Conservation (phyloP, 1,284 basidiomycete genomes). For the Meira miltonrushii region DNA sequence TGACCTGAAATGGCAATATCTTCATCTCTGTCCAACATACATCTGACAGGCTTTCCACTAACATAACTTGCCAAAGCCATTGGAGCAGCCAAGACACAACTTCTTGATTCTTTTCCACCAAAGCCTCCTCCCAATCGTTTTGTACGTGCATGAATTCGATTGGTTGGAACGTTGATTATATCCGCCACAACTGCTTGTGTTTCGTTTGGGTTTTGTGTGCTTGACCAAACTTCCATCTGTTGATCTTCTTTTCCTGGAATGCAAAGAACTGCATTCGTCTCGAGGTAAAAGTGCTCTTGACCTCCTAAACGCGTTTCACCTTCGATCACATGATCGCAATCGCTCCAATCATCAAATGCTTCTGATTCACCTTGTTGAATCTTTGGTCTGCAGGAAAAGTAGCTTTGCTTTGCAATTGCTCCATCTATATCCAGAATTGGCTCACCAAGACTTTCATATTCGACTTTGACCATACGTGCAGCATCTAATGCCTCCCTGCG, state of each 20-base stretch:
- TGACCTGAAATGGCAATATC: conserved; percentile 53
- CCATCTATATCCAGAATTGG: conserved; percentile 52
- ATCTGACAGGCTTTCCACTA: conserved; percentile 47
- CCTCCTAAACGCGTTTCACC: conserved; percentile 50
- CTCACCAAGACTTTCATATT: conserved; percentile 51
- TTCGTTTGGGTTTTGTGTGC: conserved; percentile 52
- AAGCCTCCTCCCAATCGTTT: conserved; percentile 53
- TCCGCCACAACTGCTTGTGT: conserved; percentile 52
- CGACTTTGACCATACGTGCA: conserved; percentile 47
- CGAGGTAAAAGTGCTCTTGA: conserved; percentile 47
- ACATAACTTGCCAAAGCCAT: conserved; percentile 50
- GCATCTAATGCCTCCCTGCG: conserved; percentile 52
- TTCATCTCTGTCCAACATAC: conserved; percentile 53
- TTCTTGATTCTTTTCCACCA: conserved; percentile 51
- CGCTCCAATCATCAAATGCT: conserved; percentile 24
- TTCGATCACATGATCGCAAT: conserved; percentile 42
- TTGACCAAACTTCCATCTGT: conserved; percentile 52
- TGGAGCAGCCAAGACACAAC: conserved; percentile 31
- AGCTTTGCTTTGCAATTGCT: conserved; percentile 41
- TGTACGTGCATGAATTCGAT: conserved; percentile 44
- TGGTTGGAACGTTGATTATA: conserved; percentile 50
- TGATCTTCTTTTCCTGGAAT: conserved; percentile 52
- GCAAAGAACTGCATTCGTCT: conserved; percentile 51
- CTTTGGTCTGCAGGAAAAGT: conserved; percentile 35
- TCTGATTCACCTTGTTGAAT: conserved; percentile 30